Evolutionary conservation across 805 yeast species (phyloP).

Genomic region (Jamesozyma hellenica): DNA sequence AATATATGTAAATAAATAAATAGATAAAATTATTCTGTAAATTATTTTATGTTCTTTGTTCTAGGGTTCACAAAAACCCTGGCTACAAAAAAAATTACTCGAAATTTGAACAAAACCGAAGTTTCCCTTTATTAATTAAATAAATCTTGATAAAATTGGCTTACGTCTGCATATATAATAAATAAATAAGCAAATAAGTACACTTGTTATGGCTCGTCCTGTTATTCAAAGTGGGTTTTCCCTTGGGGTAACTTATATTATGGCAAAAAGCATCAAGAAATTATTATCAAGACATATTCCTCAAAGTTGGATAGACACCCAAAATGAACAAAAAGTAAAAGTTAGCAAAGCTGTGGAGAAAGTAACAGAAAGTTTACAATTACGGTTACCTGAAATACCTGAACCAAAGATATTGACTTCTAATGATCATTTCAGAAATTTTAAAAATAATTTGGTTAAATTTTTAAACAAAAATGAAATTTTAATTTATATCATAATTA

Average conservation of each 20-base stretch:
- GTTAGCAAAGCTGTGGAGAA: background rate
- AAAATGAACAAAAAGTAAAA: background rate
- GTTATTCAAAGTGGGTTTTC: slow-evolving; percentile 10
- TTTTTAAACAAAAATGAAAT: background rate
- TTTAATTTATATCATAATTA: background rate
- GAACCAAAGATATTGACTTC: background rate
- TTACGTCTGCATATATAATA: no score
- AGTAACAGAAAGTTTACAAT: background rate
- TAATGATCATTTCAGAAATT: background rate
- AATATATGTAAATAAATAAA: no score
- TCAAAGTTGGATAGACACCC: slow-evolving; percentile 7
- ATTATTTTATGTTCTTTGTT: no score
- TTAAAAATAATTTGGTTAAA: background rate
- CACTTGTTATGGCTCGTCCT: slow-evolving; percentile 9
- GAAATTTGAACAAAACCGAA: no score
- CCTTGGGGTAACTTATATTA: slow-evolving; percentile 11
- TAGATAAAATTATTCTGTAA: background rate
- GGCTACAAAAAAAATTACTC: no score
- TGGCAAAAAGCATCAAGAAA: slow-evolving; percentile 10
- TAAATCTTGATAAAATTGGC: no score
- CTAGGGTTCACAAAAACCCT: no score
- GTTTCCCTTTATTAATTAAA: no score
- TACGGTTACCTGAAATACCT: background rate
- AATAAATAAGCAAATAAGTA: no score
- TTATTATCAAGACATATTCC: slow-evolving; percentile 8